Base-by-base conservation (phyloP, 2,329 filamentous ascomycete species). In the Ceratocystis diversiconidia region DNA sequence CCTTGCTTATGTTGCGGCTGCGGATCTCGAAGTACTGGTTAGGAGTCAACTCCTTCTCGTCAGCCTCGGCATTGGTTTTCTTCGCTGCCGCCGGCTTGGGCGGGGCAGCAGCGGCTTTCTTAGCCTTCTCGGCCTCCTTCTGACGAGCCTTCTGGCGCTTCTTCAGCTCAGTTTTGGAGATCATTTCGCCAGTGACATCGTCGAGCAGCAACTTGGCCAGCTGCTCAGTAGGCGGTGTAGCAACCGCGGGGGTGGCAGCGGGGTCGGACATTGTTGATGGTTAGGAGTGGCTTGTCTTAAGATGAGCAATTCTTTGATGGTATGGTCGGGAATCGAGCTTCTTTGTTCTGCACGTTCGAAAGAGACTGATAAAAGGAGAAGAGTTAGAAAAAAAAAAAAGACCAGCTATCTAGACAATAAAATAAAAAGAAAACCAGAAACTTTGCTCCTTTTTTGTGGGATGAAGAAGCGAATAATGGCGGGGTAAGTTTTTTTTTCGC, bases 1-100 rank as follows among this genome's bases (percentile, higher is more conserved):
- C 66, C 66, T 87, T 87, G 76, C 88, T 87, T 79, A 96, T 85
- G 70, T 82, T 83, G 71, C 89, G 85, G 72, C 88, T 95, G 69
- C 94, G 89, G 74, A 97, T 95, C 79, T 99, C 94, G 75, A 96
- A 96, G 80, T 97, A 99, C 75, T 84, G 80, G 74, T 81, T 82
- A 43, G 81, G 80, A 66, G 80, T 81, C 66, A 82, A 75, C 69
- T 82, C 79, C 75, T 80, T 80, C 74, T 83, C 80, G 63, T 74
- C 73, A 36, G 79, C 81, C 74, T 96, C 88, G 73, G 90, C 88
- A 68, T 88, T 84, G 69, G 80, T 87, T 80, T 88, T 89, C 76
- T 90, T 86, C 69, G 84, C 83, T 69, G 81, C 78, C 71, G 82
- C 81, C 57, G 83, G 77, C 69, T 80, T 80, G 50, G 83, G 81